Percentiles rank a stretch among this genome's conserved stretches.
Evolutionary conservation across 176 grass and related monocot species (phyloP).

Genomic region (Oryza meyeriana): DNA sequence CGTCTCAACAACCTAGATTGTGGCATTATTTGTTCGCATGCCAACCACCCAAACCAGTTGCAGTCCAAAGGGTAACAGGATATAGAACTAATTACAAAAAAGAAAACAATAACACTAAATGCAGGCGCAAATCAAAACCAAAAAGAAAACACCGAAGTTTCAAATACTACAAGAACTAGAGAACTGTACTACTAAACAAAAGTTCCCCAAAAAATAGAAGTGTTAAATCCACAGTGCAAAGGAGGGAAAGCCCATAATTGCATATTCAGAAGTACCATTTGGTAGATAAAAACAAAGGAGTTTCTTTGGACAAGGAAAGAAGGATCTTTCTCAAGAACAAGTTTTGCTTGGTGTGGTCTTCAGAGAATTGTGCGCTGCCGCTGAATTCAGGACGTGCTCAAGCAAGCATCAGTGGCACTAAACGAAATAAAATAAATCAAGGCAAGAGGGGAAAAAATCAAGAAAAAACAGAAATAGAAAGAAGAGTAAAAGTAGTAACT

Average conservation of each 20-base stretch:
- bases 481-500: neutral
- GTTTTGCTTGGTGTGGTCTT: neutral
- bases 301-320: neutral
- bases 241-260: neutral
- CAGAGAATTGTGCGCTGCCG: neutral
- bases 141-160: neutral
- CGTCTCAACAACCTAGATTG: conserved; percentile 10
- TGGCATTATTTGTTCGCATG: conserved; percentile 25
- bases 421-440: neutral
- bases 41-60: conserved; percentile 31
- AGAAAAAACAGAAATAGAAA: neutral
- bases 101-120: neutral
- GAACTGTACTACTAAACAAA: neutral
- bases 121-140: neutral
- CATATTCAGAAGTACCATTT: neutral
- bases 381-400: conserved; percentile 3
- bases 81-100: neutral
- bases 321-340: neutral
- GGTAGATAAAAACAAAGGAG: neutral
- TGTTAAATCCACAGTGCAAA: neutral
- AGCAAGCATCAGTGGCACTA: conserved; percentile 7
- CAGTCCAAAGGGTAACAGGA: neutral
- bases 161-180: neutral
- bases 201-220: neutral
- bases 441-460: neutral